Conservation (phyloP, 345 rosid genomes). For the Ceriops decandra region DNA sequence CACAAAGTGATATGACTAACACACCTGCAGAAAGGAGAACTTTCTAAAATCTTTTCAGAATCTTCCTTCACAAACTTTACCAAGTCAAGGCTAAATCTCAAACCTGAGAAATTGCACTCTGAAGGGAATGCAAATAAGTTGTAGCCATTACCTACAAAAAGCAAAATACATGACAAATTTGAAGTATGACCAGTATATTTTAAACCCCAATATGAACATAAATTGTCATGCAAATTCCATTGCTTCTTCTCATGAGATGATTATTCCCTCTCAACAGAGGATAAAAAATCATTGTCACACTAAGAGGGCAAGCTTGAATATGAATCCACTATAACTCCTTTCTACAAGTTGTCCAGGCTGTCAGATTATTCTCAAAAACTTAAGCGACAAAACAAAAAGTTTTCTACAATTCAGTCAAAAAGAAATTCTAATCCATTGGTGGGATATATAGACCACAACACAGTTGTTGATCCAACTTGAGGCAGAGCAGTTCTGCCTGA, state of each 20-base stretch:
- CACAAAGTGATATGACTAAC: constrained; percentile 17
- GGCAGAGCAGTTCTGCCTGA: neutral
- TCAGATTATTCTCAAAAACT: neutral
- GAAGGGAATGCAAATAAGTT: constrained; percentile 92
- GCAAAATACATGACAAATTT: neutral
- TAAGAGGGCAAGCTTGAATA: neutral
- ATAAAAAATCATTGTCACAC: neutral
- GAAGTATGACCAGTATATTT: neutral
- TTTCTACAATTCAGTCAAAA: neutral
- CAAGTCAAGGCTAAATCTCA: constrained; percentile 68
- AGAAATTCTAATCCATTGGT: neutral
- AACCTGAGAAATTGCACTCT: constrained; percentile 95
- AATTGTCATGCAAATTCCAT: neutral
- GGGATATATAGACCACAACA: neutral
- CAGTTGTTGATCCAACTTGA: neutral
- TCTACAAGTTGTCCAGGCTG: neutral
- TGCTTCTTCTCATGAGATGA: neutral
- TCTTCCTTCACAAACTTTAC: constrained; percentile 68
- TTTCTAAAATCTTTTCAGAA: constrained; percentile 41
- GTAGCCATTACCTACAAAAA: constrained; percentile 58
- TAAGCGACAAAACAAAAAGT: neutral
- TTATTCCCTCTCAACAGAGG: neutral
- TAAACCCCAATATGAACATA: neutral
- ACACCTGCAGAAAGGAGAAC: constrained; percentile 57
- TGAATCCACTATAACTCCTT: neutral